Base-by-base conservation (phyloP, 176 grass and related monocot genomes). In the Phoenix dactylifera region DNA sequence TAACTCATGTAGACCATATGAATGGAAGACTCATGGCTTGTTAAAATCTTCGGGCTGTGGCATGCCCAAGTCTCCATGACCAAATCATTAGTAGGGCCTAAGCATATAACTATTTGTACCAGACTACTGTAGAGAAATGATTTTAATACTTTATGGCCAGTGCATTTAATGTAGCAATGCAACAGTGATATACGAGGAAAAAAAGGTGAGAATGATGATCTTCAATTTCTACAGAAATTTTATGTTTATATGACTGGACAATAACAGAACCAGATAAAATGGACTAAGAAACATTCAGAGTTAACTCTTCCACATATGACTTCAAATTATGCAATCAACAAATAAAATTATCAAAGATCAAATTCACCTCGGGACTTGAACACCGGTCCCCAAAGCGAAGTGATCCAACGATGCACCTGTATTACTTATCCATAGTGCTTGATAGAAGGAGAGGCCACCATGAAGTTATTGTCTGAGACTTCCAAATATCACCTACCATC, bases 81-180 rank as follows among this genome's bases (percentile, higher is more conserved):
- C 35, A 44, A 44, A 44, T 44, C 35, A 44, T 44, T 44, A 64
- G 55, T 60, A 49, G 50, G 69, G 62, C 64, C 26, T 57, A 70
- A 63, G 24, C 62, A 74, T 26, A 74, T 74, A 74, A 50, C 62
- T 55, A 51, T 63, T 55, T 63, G 64, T 55, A 52, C n/a, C 18
- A 24, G 48, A 63, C 52, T 54, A 57, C 22, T 53, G 32, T 63
- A 51, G 50, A 18, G 64, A 74, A 74, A 63, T 29, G 9, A 24
- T 24, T 44, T 18, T 51, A 64, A 76, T 66, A 30, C 32, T 17
- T 67, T 56, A 70, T 52, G 54, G 16, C 58, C 39, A 75, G 26
- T 57, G 28, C 54, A 85, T 86, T 86, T 77, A 79, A 71, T 90
- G 58, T 54, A 67, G 35, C 59, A 67, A 70, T 64, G 60, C 64